These are phyloP conservation scores for Mortierella alpina DNA, from an alignment of 192 early-diverging fungal genomes.

Conservation along the genomic window DNA sequence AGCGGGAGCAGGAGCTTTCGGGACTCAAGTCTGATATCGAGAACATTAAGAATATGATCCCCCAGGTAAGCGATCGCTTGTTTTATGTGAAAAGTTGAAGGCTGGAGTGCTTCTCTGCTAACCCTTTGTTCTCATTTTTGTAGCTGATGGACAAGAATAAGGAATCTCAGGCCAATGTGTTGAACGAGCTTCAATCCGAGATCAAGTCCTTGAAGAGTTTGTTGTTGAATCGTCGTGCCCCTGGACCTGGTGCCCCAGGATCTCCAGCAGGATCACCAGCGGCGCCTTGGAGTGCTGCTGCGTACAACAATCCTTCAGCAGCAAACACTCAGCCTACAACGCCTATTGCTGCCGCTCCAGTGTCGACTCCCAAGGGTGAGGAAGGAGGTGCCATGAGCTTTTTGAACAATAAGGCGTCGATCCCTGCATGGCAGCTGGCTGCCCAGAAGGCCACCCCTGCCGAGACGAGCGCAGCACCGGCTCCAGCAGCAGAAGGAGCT, in stretches of 20 bases:
- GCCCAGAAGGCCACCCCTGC: constrained; percentile 31
- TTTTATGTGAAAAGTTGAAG: too few relatives aligned
- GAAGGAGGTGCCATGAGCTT: constrained; percentile 33
- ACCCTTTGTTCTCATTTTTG: background rate
- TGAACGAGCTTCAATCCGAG: constrained; percentile 90
- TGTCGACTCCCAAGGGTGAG: constrained; percentile 11
- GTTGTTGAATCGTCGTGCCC: constrained; percentile 81
- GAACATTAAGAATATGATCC: constrained; percentile 75
- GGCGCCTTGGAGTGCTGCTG: constrained; percentile 44
- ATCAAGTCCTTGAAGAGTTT: constrained; percentile 94
- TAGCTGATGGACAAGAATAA: constrained; percentile 81
- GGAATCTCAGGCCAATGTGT: constrained; percentile 71
- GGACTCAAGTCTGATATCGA: constrained; percentile 83
- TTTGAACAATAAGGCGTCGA: constrained; percentile 47
- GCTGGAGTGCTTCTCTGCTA: too few relatives aligned
- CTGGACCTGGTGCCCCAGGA: constrained; percentile 43
- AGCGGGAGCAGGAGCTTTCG: constrained; percentile 75
- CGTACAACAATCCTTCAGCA: constrained; percentile 14
- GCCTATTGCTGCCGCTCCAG: background rate
- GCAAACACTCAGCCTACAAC: constrained; percentile 24
- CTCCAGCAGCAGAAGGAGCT: constrained; percentile 13
- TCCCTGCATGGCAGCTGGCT: constrained; percentile 81
- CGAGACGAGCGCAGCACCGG: background rate
- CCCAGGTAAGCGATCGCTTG: constrained; percentile 68
- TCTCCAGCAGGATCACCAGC: background rate